Base-by-base conservation (phyloP, 257 asterid genomes). In the Verbena officinalis region DNA sequence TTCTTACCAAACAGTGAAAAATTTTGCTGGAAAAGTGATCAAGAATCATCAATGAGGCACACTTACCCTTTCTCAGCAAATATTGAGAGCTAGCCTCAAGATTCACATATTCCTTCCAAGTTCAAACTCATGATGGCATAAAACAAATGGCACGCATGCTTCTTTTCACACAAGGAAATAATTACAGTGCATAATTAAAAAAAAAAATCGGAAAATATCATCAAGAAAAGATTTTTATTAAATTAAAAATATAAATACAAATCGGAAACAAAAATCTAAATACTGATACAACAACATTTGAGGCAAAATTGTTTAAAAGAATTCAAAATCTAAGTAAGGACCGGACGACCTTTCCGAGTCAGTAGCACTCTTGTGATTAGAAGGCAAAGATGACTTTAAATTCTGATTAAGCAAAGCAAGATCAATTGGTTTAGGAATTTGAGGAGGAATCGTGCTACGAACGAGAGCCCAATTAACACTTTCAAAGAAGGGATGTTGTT, bases 391-490 rank as follows among this genome's bases (percentile, higher is more conserved):
- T 5, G 89, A 61, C 68, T 82, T 84, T 24, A 68, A 4, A 8
- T 77, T 59, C 70, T 67, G 86, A 53, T 76, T 80, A 10, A 81
- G 68, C 34, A 71, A 76, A 1, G 90, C 31, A 44, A 84, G 81
- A 76, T 89, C 97, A 0, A 83, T 68, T 0, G 96, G 89, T 68
- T 77, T 73, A 7, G 98, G 98, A 22, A 92, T 73, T 20, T 79
- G 85, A 24, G 98, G 98, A 9, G 98, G 98, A 8, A 76, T 30
- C 9, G 81, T 86, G 72, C 96, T 65, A 0, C 98, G 95, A 23
- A 89, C 81, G 1, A 92, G 90, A n/a, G 98, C 95, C 98, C 98
- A 91, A 34, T 91, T 91, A 27, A 91, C 67, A 45, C 77, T 84
- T 39, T 77, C 87, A n/a, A 91, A 91, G 75, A 91, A 91, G 0